phyloP scores from a whole-genome alignment of 1,284 basidiomycete species.

The Leccinum variabile region DNA sequence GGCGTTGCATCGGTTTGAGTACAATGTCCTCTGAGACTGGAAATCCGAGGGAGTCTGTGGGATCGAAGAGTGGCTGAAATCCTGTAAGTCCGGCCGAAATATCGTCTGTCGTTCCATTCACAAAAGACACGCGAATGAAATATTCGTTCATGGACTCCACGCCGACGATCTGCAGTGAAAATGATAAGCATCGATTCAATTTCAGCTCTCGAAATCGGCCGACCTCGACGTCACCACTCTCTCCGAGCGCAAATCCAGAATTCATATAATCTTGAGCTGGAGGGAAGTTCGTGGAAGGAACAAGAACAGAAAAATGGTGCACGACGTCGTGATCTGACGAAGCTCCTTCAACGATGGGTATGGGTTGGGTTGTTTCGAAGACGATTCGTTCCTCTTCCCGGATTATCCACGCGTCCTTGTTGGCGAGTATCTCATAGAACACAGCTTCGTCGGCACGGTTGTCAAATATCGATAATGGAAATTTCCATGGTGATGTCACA shows the following conservation, averaged over 20 bases:
- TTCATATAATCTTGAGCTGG: conserved; percentile 10
- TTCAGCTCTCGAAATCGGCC: not conserved
- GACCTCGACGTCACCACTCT: not conserved
- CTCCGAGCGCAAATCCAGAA: not conserved
- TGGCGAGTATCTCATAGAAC: not conserved
- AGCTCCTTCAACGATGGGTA: not conserved
- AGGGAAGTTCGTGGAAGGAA: conserved; percentile 21
- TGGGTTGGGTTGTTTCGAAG: conserved; percentile 15
- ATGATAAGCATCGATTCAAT: not conserved
- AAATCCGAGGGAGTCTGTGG: not conserved
- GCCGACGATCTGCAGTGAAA: not conserved
- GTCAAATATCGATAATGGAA: not conserved
- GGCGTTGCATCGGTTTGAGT: not conserved
- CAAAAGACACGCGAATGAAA: conserved; percentile 7
- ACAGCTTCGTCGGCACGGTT: not conserved
- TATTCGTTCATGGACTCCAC: conserved; percentile 9
- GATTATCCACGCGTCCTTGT: conserved; percentile 15
- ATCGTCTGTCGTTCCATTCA: conserved; percentile 6
- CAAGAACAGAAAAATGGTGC: conserved; percentile 12
- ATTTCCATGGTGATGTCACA: not conserved
- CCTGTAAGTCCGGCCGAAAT: conserved; percentile 5
- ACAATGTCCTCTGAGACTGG: not conserved
- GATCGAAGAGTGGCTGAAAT: conserved; percentile 10
- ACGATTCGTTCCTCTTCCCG: conserved; percentile 21
- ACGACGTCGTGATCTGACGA: conserved; percentile 3